phyloP scores from a whole-genome alignment of 371 early-diverging fungal species.

The Rhizopus sp. region DNA sequence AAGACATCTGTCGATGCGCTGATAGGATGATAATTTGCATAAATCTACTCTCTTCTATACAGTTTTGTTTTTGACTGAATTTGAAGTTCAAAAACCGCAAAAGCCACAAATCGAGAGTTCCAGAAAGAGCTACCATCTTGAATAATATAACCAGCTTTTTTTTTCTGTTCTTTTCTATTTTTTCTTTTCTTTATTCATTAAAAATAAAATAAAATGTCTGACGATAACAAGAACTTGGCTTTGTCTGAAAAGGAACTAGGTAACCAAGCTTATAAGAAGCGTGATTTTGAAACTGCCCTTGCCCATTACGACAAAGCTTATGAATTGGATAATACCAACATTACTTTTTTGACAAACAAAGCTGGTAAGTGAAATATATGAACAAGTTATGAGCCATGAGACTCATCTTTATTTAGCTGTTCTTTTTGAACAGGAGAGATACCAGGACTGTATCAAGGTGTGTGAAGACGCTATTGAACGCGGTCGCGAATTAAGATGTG shows the following conservation, averaged over 20 bases:
- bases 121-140: conserved; percentile 11
- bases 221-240: conserved; percentile 72
- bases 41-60: too few species aligned
- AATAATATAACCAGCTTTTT: conserved; percentile 5
- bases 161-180: conserved; percentile 12
- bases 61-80: too few species aligned
- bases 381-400: background rate
- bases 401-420: conserved; percentile 63
- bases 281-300: conserved; percentile 89
- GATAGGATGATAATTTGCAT: too few species aligned
- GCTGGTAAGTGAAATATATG: conserved; percentile 52
- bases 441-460: conserved; percentile 87
- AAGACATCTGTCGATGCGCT: too few species aligned
- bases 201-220: conserved; percentile 35
- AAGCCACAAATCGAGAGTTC: conserved; percentile 36
- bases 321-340: conserved; percentile 84
- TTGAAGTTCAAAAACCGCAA: background rate
- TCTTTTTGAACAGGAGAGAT: conserved; percentile 91
- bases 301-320: conserved; percentile 91
- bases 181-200: conserved; percentile 1
- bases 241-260: conserved; percentile 88
- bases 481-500: conserved; percentile 89
- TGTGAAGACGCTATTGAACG: conserved; percentile 92
- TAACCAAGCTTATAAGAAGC: conserved; percentile 92
- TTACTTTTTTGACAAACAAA: conserved; percentile 95